These are phyloP conservation scores for Geotrichum fermentans DNA, from an alignment of 1,139 yeast genomes.

Conservation along the genomic window DNA sequence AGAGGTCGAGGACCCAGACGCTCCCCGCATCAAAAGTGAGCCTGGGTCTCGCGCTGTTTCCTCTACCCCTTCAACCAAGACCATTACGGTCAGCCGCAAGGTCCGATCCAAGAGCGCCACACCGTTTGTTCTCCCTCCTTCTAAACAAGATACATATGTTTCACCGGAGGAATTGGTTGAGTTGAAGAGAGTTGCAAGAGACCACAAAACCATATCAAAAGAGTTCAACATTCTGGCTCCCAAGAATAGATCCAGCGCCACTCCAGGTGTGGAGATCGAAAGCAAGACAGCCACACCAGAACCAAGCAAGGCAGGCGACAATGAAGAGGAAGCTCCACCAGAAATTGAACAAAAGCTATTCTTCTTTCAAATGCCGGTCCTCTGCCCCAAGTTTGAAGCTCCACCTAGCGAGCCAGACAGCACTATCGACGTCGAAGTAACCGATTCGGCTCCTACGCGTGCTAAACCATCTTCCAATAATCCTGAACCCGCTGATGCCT, in stretches of 20 bases:
- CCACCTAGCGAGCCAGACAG: conserved; percentile 21
- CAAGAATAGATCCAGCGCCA: conserved; percentile 14
- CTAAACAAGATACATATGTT: conserved; percentile 19
- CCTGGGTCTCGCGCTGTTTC: background rate
- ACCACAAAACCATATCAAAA: conserved; percentile 30
- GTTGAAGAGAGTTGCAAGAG: conserved; percentile 28
- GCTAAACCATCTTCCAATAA: background rate
- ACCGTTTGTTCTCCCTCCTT: conserved; percentile 16
- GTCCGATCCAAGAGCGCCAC: conserved; percentile 13
- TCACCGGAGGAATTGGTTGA: conserved; percentile 29
- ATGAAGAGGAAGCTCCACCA: conserved; percentile 1
- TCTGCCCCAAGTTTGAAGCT: conserved; percentile 50
- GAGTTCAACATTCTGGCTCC: conserved; percentile 28
- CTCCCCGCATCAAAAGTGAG: conserved; percentile 7
- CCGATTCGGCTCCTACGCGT: background rate
- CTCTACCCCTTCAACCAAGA: background rate
- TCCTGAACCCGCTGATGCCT: conserved; percentile 1
- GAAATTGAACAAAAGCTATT: conserved; percentile 44
- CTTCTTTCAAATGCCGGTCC: conserved; percentile 67
- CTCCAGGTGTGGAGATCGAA: conserved; percentile 5
- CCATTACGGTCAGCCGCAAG: background rate
- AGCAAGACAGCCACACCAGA: conserved; percentile 21
- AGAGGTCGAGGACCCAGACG: conserved; percentile 10
- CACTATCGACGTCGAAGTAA: conserved; percentile 19
- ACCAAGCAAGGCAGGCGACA: conserved; percentile 2